phyloP scores from a whole-genome alignment of 73 alveolate genomes.

The Paramecium octaurelia region DNA sequence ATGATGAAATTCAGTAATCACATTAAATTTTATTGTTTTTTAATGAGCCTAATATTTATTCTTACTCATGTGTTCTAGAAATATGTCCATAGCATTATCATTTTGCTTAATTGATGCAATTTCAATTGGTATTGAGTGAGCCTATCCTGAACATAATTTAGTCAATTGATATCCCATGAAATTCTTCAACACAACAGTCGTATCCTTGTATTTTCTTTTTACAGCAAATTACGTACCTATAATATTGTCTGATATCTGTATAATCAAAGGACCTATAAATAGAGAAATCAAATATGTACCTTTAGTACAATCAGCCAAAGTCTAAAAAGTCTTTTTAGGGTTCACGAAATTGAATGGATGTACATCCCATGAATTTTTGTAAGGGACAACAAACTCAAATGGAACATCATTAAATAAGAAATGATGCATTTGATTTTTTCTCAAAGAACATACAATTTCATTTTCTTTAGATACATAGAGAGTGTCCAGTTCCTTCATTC shows the following conservation, averaged over 20 bases:
- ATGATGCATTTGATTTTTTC: slow-evolving; percentile 55
- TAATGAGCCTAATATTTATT: slow-evolving; percentile 14
- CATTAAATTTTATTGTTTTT: slow-evolving; percentile 50
- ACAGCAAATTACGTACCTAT: slow-evolving; percentile 83
- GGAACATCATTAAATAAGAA: slow-evolving; percentile 58
- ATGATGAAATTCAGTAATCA: slow-evolving; percentile 50
- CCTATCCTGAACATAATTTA: slow-evolving; percentile 9
- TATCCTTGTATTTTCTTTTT: slow-evolving; percentile 74
- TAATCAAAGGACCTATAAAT: neutral
- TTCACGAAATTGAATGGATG: slow-evolving; percentile 86
- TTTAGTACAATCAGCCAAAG: slow-evolving; percentile 82
- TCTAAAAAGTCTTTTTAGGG: slow-evolving; percentile 66
- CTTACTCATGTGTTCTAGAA: neutral
- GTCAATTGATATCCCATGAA: slow-evolving; percentile 55
- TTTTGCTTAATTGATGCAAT: slow-evolving; percentile 14
- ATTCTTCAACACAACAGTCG: slow-evolving; percentile 73
- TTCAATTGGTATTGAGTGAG: neutral
- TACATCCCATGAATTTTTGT: slow-evolving; percentile 88
- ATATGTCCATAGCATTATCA: neutral
- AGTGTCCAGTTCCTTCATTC: slow-evolving; percentile 2
- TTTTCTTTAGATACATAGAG: slow-evolving; percentile 18
- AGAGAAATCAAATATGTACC: slow-evolving; percentile 63
- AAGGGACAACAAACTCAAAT: slow-evolving; percentile 79
- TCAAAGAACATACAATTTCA: slow-evolving; percentile 14
- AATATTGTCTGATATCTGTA: slow-evolving; percentile 76